phyloP scores from a whole-genome alignment of 208 protist species.

The Crithidia brevicula region DNA sequence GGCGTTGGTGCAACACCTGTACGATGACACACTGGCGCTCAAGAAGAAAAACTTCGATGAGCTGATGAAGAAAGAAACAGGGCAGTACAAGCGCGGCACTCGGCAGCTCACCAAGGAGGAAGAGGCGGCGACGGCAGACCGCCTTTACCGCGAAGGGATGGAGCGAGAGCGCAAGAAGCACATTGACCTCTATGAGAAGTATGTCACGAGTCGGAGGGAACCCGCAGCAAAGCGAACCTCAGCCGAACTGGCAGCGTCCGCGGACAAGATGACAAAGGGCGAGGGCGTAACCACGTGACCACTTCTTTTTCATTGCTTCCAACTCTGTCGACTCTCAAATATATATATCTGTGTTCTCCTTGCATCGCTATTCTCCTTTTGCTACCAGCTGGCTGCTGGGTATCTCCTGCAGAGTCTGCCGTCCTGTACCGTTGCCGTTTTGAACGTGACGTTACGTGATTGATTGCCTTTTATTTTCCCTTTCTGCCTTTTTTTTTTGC shows the following conservation, averaged over 20 bases:
- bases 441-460: too few relatives aligned
- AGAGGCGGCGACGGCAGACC: conserved; percentile 42
- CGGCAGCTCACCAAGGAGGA: conserved; percentile 45
- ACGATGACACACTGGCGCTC: conserved; percentile 67
- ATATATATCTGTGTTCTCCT: too few relatives aligned
- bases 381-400: too few relatives aligned
- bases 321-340: too few relatives aligned
- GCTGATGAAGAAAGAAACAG: conserved; percentile 47
- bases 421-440: too few relatives aligned
- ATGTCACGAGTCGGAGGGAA: conserved; percentile 48
- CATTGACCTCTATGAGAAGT: conserved; percentile 80
- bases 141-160: conserved; percentile 82
- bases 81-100: conserved; percentile 31
- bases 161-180: conserved; percentile 74
- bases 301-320: too few relatives aligned
- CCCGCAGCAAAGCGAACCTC: conserved; percentile 32
- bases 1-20: conserved; percentile 63
- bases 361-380: too few relatives aligned
- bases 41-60: conserved; percentile 57
- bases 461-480: too few relatives aligned
- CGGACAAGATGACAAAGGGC: conserved; percentile 68
- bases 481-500: too few relatives aligned
- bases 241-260: conserved; percentile 42
- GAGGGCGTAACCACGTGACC: conserved; percentile 46
- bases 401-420: too few relatives aligned